phyloP scores from a whole-genome alignment of 768 basidiomycete genomes.

The Austroboletus eburneus region DNA sequence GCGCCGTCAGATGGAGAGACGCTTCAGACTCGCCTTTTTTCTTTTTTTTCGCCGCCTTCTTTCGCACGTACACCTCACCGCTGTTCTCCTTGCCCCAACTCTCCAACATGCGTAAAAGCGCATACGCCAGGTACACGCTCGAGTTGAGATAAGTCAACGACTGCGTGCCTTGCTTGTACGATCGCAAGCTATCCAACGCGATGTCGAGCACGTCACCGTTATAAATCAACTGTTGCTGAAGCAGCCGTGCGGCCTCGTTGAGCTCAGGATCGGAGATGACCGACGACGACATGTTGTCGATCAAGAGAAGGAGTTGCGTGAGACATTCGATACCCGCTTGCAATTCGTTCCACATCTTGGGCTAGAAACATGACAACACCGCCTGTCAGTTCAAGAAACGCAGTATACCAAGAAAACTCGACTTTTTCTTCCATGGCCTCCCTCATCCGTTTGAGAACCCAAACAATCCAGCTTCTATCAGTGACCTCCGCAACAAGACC shows the following conservation, averaged over 20 bases:
- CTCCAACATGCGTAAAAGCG: conserved; percentile 86
- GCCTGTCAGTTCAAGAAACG: conserved; percentile 4
- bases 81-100: conserved; percentile 72
- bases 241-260: conserved; percentile 69
- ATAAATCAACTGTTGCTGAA: conserved; percentile 91
- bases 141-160: conserved; percentile 81
- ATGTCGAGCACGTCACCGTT: conserved; percentile 93
- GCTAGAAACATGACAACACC: conserved; percentile 43
- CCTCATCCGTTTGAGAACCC: conserved; percentile 87
- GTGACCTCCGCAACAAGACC: conserved; percentile 81
- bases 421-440: conserved; percentile 91
- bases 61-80: conserved; percentile 67
- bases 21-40: conserved; percentile 42
- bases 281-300: conserved; percentile 75
- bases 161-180: conserved; percentile 79
- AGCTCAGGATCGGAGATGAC: conserved; percentile 39
- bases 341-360: conserved; percentile 90
- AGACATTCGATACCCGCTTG: conserved; percentile 94
- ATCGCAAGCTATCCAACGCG: conserved; percentile 68
- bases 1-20: conserved; percentile 13
- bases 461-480: conserved; percentile 83
- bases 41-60: conserved; percentile 52
- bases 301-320: conserved; percentile 84
- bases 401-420: conserved; percentile 17
- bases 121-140: conserved; percentile 78